Evolutionary conservation across 345 rosid genomes (phyloP).

Genomic region (Stellera chamaejasme): DNA sequence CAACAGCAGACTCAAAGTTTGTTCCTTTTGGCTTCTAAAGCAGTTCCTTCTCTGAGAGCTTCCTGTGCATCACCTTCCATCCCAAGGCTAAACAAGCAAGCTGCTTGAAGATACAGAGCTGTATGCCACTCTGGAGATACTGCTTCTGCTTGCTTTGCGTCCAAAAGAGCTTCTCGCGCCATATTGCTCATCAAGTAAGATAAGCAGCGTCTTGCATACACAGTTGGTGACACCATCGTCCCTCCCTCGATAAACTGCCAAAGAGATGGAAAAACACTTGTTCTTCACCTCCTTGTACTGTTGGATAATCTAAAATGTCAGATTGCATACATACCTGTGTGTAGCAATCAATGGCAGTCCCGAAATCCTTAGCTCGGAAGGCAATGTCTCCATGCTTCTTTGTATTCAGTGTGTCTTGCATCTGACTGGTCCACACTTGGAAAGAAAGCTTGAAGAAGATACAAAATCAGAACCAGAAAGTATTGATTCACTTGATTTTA

Average conservation of each 20-base stretch:
- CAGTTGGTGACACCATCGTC: conserved; percentile 85
- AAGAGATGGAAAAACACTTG: conserved; percentile 2
- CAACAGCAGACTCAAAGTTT: conserved; percentile 33
- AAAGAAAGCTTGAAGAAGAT: conserved; percentile 61
- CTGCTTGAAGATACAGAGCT: conserved; percentile 79
- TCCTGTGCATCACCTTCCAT: conserved; percentile 84
- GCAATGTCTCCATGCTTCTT: conserved; percentile 92
- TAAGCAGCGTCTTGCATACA: conserved; percentile 78
- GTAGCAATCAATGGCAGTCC: conserved; percentile 66
- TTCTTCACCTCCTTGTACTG: neutral
- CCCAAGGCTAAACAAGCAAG: conserved; percentile 78
- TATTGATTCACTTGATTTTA: neutral
- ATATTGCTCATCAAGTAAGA: conserved; percentile 65
- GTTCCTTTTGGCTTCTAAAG: conserved; percentile 55
- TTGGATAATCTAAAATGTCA: neutral
- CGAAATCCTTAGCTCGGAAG: conserved; percentile 80
- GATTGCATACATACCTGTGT: conserved; percentile 36
- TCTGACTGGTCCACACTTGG: conserved; percentile 94
- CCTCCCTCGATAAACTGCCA: conserved; percentile 78
- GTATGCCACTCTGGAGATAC: conserved; percentile 79
- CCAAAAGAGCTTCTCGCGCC: conserved; percentile 79
- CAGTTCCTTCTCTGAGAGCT: conserved; percentile 73
- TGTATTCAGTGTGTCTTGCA: conserved; percentile 87
- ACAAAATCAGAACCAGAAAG: neutral
- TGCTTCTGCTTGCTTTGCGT: conserved; percentile 84